phyloP scores from a whole-genome alignment of 2,329 filamentous ascomycete genomes.

The Chrysoporthe puriensis region DNA sequence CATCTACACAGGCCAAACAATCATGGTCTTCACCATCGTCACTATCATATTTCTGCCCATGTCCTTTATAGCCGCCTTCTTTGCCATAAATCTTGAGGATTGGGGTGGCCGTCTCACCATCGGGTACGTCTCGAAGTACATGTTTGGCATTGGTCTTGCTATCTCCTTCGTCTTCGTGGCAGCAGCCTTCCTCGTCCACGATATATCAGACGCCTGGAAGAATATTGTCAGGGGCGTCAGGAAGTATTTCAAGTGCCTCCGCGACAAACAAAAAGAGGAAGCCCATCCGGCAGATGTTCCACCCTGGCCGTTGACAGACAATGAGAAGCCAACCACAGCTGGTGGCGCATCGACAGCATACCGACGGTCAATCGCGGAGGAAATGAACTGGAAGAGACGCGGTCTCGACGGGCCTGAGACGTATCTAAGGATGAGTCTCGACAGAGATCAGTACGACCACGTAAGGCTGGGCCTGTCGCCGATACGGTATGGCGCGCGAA shows the following conservation, averaged over 20 bases:
- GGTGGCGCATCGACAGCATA: constrained; percentile 24
- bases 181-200: constrained; percentile 43
- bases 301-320: constrained; percentile 9
- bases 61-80: constrained; percentile 48
- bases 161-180: constrained; percentile 44
- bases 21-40: constrained; percentile 51
- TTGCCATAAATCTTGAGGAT: constrained; percentile 49
- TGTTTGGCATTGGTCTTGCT: constrained; percentile 45
- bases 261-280: background rate
- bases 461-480: constrained; percentile 25
- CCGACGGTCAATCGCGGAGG: constrained; percentile 13
- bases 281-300: background rate
- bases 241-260: background rate
- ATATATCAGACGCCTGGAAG: constrained; percentile 36
- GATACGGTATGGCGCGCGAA: constrained; percentile 23
- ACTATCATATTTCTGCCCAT: constrained; percentile 50
- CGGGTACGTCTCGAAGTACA: constrained; percentile 36
- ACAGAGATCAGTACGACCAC: constrained; percentile 21
- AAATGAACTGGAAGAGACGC: constrained; percentile 22
- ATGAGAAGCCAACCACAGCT: constrained; percentile 22
- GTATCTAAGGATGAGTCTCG: constrained; percentile 22
- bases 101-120: constrained; percentile 44
- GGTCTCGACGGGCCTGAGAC: constrained; percentile 15
- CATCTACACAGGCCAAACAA: constrained; percentile 39
- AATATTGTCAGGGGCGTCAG: constrained; percentile 11